These are phyloP conservation scores for Blastocystis sp. DNA, from an alignment of 352 stramenopile species.

Conservation along the genomic window DNA sequence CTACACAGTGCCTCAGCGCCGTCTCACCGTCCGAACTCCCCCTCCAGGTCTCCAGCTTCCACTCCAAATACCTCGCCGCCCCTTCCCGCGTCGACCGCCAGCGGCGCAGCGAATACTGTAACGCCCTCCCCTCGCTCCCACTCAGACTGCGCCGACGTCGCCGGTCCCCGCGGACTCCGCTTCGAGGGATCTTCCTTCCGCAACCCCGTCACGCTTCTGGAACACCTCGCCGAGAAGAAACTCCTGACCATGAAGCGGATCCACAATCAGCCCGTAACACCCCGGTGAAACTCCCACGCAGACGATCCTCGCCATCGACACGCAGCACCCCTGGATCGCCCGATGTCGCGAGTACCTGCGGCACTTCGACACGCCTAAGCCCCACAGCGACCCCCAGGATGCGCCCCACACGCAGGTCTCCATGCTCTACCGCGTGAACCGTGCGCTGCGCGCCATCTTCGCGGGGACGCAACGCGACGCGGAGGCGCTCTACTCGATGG, in stretches of 20 bases:
- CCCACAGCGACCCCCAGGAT: background rate
- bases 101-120: background rate
- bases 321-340: background rate
- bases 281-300: background rate
- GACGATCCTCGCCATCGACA: conserved; percentile 30
- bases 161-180: background rate
- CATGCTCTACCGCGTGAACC: background rate
- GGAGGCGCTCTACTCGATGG: background rate
- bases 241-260: conserved; percentile 15
- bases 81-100: background rate
- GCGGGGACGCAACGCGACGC: background rate
- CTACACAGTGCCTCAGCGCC: background rate
- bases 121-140: background rate
- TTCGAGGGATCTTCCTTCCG: background rate
- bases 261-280: background rate
- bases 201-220: background rate
- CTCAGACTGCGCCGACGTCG: conserved; percentile 18
- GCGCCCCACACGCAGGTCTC: background rate
- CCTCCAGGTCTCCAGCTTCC: conserved; percentile 30
- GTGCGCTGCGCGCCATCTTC: background rate
- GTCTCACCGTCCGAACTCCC: background rate
- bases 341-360: background rate
- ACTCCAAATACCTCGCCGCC: conserved; percentile 3
- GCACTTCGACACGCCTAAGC: background rate
- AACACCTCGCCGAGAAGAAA: background rate